These are phyloP conservation scores for Gilbertella persicaria DNA, from an alignment of 371 early-diverging fungal genomes.

Conservation along the genomic window DNA sequence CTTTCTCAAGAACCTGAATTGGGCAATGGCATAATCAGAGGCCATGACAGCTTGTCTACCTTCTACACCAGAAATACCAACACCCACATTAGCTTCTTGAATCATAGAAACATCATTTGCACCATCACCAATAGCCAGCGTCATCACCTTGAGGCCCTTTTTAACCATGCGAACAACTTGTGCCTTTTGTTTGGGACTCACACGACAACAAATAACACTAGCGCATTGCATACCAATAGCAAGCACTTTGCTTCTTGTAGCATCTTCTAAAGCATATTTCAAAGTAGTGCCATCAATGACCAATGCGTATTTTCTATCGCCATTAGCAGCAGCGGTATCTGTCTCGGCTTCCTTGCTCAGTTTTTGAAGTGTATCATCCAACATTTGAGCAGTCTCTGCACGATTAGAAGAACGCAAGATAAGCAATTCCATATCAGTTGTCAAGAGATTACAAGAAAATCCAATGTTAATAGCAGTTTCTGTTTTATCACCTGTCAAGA, in stretches of 20 bases:
- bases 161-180: slow-evolving; percentile 68
- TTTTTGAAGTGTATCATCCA: slow-evolving; percentile 16
- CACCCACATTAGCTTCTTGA: slow-evolving; percentile 86
- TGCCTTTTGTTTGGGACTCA: slow-evolving; percentile 89
- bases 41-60: slow-evolving; percentile 92
- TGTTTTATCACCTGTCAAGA: slow-evolving; percentile 98
- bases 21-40: slow-evolving; percentile 87
- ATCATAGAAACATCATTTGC: slow-evolving; percentile 97
- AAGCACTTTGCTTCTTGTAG: slow-evolving; percentile 46
- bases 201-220: slow-evolving; percentile 86
- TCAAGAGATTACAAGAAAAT: slow-evolving; percentile 79
- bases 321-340: slow-evolving; percentile 1
- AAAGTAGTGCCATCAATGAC: slow-evolving; percentile 92
- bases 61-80: slow-evolving; percentile 94
- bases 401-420: slow-evolving; percentile 64
- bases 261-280: slow-evolving; percentile 68
- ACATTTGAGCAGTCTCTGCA: slow-evolving; percentile 57
- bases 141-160: slow-evolving; percentile 70
- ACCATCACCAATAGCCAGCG: slow-evolving; percentile 87
- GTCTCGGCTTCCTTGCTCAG: slow-evolving; percentile 25
- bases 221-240: slow-evolving; percentile 71
- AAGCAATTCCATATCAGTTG: slow-evolving; percentile 63
- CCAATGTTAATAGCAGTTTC: slow-evolving; percentile 99
- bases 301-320: slow-evolving; percentile 55
- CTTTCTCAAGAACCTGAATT: slow-evolving; percentile 76